phyloP scores from a whole-genome alignment of 108 stramenopile species.

The Mediolabrus comicus region DNA sequence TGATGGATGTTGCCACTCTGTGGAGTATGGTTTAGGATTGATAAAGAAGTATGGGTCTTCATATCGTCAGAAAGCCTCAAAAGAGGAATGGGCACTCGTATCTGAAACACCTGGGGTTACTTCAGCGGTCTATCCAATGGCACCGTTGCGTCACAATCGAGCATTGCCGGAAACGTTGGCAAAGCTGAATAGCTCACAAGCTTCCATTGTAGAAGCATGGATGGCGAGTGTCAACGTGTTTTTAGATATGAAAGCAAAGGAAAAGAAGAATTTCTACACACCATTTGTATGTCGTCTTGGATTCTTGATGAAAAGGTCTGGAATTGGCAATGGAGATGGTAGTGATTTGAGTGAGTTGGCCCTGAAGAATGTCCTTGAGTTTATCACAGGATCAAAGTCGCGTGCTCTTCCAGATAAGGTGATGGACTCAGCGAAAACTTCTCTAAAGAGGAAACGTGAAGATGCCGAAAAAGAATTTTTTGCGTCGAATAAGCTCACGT shows the following conservation, averaged over 20 bases:
- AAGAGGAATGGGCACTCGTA: conserved; percentile 25
- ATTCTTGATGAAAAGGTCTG: conserved; percentile 53
- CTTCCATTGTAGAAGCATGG: conserved; percentile 75
- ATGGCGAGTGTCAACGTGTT: conserved; percentile 77
- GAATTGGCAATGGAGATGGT: conserved; percentile 49
- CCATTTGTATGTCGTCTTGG: conserved; percentile 75
- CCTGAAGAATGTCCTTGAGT: conserved; percentile 72
- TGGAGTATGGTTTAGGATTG: conserved; percentile 34
- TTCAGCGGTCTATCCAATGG: conserved; percentile 32
- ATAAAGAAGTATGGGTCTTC: conserved; percentile 29
- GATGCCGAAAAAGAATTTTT: conserved; percentile 6
- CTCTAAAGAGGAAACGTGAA: conserved; percentile 41
- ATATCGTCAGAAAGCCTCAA: conserved; percentile 38
- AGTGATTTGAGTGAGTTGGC: conserved; percentile 52
- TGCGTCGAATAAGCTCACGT: neutral
- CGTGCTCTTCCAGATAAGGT: conserved; percentile 51
- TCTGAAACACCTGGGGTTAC: conserved; percentile 25
- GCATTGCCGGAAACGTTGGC: conserved; percentile 47
- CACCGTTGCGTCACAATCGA: conserved; percentile 29
- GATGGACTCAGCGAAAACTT: conserved; percentile 53
- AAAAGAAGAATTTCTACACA: conserved; percentile 67
- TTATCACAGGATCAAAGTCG: conserved; percentile 68
- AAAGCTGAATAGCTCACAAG: conserved; percentile 54
- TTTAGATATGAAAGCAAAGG: conserved; percentile 74
- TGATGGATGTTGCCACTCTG: conserved; percentile 63